Percentiles rank a stretch among this genome's conserved stretches.
Conservation (phyloP, 2,329 filamentous ascomycete genomes). For the Alternaria gaisen region DNA sequence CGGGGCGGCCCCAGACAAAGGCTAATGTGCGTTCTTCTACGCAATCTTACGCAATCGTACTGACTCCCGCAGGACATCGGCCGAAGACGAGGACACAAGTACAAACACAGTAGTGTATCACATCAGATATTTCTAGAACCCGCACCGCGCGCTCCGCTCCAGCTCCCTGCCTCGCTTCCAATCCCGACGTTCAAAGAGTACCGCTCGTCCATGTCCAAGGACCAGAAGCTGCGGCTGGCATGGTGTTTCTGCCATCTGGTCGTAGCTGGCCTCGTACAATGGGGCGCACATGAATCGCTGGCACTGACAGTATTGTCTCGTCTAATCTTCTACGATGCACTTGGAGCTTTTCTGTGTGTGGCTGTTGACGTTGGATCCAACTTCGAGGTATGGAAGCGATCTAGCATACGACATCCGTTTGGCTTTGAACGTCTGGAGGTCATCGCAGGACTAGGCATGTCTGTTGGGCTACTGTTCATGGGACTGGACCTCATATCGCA, state of each 20-base stretch:
- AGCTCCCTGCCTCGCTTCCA: slow-evolving; percentile 89
- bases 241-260: slow-evolving; percentile 92
- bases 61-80: slow-evolving; percentile 75
- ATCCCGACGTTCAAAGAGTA: slow-evolving; percentile 90
- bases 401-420: slow-evolving; percentile 92
- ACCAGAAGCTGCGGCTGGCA: slow-evolving; percentile 81
- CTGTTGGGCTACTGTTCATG: slow-evolving; percentile 95
- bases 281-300: slow-evolving; percentile 83
- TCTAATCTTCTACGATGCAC: slow-evolving; percentile 92
- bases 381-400: slow-evolving; percentile 96
- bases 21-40: slow-evolving; percentile 61
- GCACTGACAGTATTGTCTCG: slow-evolving; percentile 93
- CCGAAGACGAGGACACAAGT: slow-evolving; percentile 92
- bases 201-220: slow-evolving; percentile 85
- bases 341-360: slow-evolving; percentile 90
- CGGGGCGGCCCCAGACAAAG: slow-evolving; percentile 71
- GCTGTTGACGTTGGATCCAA: slow-evolving; percentile 92
- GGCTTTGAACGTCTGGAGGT: slow-evolving; percentile 92
- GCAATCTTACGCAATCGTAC: slow-evolving; percentile 1
- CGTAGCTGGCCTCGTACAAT: slow-evolving; percentile 84
- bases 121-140: slow-evolving; percentile 98
- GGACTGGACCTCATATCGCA: slow-evolving; percentile 95
- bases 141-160: slow-evolving; percentile 81
- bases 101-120: slow-evolving; percentile 95
- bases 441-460: slow-evolving; percentile 93